phyloP scores from a whole-genome alignment of 73 alveolate genomes.

The Uronychia setigera region DNA sequence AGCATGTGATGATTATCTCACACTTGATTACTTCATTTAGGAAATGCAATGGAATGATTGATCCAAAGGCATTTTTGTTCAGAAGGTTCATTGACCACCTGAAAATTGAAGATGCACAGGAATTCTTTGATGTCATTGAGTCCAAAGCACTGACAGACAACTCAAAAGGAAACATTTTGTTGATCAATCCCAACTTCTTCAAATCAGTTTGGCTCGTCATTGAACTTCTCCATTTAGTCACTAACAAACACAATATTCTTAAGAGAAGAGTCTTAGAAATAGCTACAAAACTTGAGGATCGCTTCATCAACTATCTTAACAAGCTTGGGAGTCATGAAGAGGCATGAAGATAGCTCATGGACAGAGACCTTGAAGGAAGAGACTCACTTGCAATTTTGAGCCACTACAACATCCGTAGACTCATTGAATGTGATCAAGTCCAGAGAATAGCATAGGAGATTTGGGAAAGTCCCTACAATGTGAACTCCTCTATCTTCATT shows the following conservation, averaged over 20 bases:
- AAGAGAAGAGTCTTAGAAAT: slow-evolving; percentile 31
- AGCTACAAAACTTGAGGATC: slow-evolving; percentile 8
- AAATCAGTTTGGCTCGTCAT: slow-evolving; percentile 49
- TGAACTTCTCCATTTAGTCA: slow-evolving; percentile 50
- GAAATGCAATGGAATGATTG: slow-evolving; percentile 53
- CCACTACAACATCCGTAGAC: slow-evolving; percentile 43
- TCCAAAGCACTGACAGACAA: slow-evolving; percentile 20
- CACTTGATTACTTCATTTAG: slow-evolving; percentile 46
- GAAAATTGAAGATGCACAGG: slow-evolving; percentile 37
- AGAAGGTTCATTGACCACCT: slow-evolving; percentile 44
- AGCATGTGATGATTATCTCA: slow-evolving; percentile 19
- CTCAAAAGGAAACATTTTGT: slow-evolving; percentile 42
- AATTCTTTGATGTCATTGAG: slow-evolving; percentile 44
- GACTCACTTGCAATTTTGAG: slow-evolving; percentile 50
- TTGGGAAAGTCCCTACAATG: slow-evolving; percentile 52
- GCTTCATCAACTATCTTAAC: slow-evolving; percentile 14
- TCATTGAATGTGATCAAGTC: slow-evolving; percentile 39
- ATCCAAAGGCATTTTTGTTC: slow-evolving; percentile 60
- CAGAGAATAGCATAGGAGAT: slow-evolving; percentile 46
- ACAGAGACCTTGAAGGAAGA: slow-evolving; percentile 62
- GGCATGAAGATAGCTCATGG: slow-evolving; percentile 45
- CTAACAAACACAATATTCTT: slow-evolving; percentile 16
- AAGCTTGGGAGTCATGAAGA: slow-evolving; percentile 47
- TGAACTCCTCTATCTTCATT: slow-evolving; percentile 42
- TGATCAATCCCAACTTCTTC: slow-evolving; percentile 47